These are phyloP conservation scores for Oidium heveae DNA, from an alignment of 2,329 filamentous ascomycete species.

Conservation along the genomic window DNA sequence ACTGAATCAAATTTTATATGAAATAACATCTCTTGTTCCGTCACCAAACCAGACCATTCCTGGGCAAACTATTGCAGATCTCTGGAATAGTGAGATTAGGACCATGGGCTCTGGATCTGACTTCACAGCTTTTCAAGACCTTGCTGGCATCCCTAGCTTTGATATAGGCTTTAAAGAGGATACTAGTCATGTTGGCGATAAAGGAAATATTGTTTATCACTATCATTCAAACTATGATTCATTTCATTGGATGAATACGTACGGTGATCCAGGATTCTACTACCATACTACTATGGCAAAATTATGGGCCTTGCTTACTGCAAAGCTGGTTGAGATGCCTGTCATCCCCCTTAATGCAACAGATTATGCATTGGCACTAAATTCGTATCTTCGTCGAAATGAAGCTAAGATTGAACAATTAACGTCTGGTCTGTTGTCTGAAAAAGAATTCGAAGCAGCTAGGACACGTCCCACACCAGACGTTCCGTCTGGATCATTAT, in stretches of 20 bases:
- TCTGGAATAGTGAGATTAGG: slow-evolving; percentile 26
- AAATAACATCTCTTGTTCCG: slow-evolving; percentile 25
- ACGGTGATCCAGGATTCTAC: slow-evolving; percentile 40
- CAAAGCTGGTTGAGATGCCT: slow-evolving; percentile 22
- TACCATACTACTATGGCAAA: slow-evolving; percentile 33
- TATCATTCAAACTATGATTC: slow-evolving; percentile 74
- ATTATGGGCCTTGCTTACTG: slow-evolving; percentile 24
- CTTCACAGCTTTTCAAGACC: slow-evolving; percentile 41
- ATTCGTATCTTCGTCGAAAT: slow-evolving; percentile 11
- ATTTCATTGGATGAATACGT: slow-evolving; percentile 62
- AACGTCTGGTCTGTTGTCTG: slow-evolving; percentile 5
- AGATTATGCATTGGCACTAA: slow-evolving; percentile 17
- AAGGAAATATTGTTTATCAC: slow-evolving; percentile 30
- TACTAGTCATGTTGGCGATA: slow-evolving; percentile 9
- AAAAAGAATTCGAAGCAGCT: slow-evolving; percentile 10
- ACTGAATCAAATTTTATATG: slow-evolving; percentile 33
- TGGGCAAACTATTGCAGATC: slow-evolving; percentile 17
- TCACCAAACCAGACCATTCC: slow-evolving; percentile 16
- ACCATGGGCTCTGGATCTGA: slow-evolving; percentile 41
- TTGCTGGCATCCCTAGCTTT: slow-evolving; percentile 22
- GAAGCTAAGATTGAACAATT: slow-evolving; percentile 10
- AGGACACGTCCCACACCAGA: slow-evolving; percentile 8
- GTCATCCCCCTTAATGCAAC: slow-evolving; percentile 26
- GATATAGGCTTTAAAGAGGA: slow-evolving; percentile 26
- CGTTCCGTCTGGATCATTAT: slow-evolving; percentile 5